Evolutionary conservation across 2,329 filamentous ascomycete genomes (phyloP), one percentile per base, ranked within the genome.

Genomic region (Stenocarpella maydis): DNA sequence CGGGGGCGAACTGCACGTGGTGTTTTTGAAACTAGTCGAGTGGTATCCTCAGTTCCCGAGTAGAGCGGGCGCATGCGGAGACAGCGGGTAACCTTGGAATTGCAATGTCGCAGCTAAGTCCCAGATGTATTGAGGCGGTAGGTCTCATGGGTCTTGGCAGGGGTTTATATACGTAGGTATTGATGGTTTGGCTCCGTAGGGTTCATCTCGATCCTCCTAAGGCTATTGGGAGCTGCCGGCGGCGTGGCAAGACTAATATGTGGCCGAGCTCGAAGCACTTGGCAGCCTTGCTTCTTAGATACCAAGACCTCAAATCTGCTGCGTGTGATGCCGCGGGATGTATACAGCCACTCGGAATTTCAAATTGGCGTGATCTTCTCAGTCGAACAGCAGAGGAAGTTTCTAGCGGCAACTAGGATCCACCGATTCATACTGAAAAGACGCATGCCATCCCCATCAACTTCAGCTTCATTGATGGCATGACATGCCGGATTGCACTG

Each of bases 251-350:
- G 55, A 61, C 28, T 47, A n/a, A n/a, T n/a, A 34, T 61, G 55
- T 61, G 41, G 31, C 55, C 55, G 55, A 47, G 55, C 55, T 47
- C 41, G 47, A 61, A 34, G 55, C 55, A 47, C 55, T 61, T 61
- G 55, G 55, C 55, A 61, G 55, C 55, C 55, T 61, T 26, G 26
- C 41, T 41, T 61, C 55, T 61, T 26, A 34, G 55, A 61, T 61
- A 61, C 55, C 55, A 61, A 61, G 55, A 61, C 55, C 47, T 14
- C 19, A 21, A 34, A 47, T 47, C 41, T 61, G 41, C 47, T 61
- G 41, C 55, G 41, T 21, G 26, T 47, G 55, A 47, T 61, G 55
- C 41, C 55, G 55, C 55, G 43, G 55, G 26, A 34, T 17, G 43
- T 61, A 4, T 21, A 47, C 19, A 15, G 10, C 41, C 55, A 47